These are phyloP conservation scores for Metschnikowia corniflorae DNA, from an alignment of 805 yeast species.

Conservation along the genomic window DNA sequence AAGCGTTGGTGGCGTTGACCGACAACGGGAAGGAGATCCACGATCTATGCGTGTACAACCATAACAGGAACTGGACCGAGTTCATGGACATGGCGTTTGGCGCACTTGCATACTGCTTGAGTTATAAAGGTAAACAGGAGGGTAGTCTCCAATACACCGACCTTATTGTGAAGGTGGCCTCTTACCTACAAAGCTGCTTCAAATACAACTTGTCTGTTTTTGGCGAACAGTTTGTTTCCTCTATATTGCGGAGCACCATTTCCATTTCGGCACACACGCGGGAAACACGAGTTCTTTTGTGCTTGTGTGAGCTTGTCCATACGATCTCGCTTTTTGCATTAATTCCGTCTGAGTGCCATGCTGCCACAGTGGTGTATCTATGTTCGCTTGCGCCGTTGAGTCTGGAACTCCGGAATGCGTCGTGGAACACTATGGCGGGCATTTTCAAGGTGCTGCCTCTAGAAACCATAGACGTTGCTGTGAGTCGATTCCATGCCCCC, in stretches of 20 bases:
- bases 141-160: background rate
- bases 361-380: constrained; percentile 39
- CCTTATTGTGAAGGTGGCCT: constrained; percentile 17
- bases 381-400: constrained; percentile 40
- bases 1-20: constrained; percentile 46
- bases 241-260: constrained; percentile 32
- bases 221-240: constrained; percentile 33
- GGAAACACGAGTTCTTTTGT: constrained; percentile 30
- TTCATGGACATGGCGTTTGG: constrained; percentile 15
- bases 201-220: constrained; percentile 45
- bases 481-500: constrained; percentile 22
- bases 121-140: background rate
- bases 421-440: constrained; percentile 38
- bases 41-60: constrained; percentile 47
- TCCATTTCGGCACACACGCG: constrained; percentile 40
- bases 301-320: constrained; percentile 41
- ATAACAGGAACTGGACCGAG: constrained; percentile 21
- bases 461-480: constrained; percentile 19
- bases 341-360: constrained; percentile 41
- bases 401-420: constrained; percentile 29
- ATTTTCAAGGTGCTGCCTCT: constrained; percentile 38
- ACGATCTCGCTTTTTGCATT: constrained; percentile 44
- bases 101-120: constrained; percentile 12
- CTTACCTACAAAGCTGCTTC: constrained; percentile 42
- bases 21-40: constrained; percentile 51